Evolutionary conservation across 2,329 filamentous ascomycete genomes (phyloP), one percentile per base, ranked within the genome.

Genomic region (Coniella lustricola): DNA sequence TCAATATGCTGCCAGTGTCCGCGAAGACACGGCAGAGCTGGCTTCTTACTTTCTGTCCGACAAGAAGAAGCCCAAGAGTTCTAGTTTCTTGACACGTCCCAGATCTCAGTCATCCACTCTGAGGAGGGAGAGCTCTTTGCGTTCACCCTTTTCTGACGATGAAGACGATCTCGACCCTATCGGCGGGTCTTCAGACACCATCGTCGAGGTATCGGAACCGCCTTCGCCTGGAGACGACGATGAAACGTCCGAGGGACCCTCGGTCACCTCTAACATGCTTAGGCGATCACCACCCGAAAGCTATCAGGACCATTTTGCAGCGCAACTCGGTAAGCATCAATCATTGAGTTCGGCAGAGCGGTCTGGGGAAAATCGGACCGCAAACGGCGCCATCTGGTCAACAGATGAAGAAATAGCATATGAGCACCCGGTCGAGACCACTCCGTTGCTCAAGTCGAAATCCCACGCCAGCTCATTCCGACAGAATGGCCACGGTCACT

Each of bases 21-120:
- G 90, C 55, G 84, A 93, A 66, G 85, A 93, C 62, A 94, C 90
- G 2, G 87, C 89, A 44, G 88, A 95, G 66, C 74, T 95, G 49
- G 90, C 90, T 37, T 88, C 81, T 16, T 89, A 90, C 62, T 83
- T 88, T 43, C 76, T 95, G 22, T 84, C 84, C 34, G 81, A 86
- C 57, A 75, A 76, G 57, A 67, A 73, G 49, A 64, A 68, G 50
- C 64, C 63, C 29, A 67, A 65, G 37, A 69, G 64, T 52, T 66
- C 72, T 4, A 67, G 70, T 9, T 75, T 80, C 50, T 65, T 79
- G 38, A 56, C 58, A 31, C 66, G 64, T 40, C 62, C 64, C 47
- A 64, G 63, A 39, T 67, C 68, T 16, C 60, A 58, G 34, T 64
- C 65, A 2, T 61, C 64, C 16, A 62, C 60, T 25, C 52, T 57